Conservation (phyloP, 306 rosid species). For the Cyclanthera cordifolia region DNA sequence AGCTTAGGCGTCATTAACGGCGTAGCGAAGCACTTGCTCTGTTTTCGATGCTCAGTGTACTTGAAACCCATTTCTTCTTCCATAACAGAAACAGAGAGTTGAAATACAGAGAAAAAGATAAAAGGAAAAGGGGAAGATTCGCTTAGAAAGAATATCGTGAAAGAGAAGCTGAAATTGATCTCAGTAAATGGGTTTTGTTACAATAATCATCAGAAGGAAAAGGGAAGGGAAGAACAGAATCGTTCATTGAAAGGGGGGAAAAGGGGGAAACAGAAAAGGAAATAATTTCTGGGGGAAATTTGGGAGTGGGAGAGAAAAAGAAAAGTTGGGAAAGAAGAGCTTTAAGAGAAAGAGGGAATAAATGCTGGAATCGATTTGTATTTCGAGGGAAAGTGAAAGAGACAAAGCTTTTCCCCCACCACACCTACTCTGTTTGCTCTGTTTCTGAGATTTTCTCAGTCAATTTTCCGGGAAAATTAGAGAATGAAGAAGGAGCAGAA, state of each 20-base stretch:
- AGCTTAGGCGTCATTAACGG: conserved; percentile 26
- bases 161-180: conserved; percentile 19
- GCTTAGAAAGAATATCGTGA: conserved; percentile 15
- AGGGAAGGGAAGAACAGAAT: background rate
- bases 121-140: conserved; percentile 22
- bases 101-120: background rate
- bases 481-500: background rate
- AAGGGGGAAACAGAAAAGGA: background rate
- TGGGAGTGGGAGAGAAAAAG: background rate
- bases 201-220: conserved; percentile 9
- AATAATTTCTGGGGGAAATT: background rate
- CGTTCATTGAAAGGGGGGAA: background rate
- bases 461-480: background rate
- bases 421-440: conserved; percentile 3
- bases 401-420: background rate
- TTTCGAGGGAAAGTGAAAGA: background rate
- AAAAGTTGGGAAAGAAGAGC: conserved; percentile 1
- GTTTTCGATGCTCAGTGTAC: conserved; percentile 38
- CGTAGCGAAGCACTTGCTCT: conserved; percentile 24
- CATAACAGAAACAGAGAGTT: conserved; percentile 1
- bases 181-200: background rate
- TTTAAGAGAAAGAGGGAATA: conserved; percentile 9
- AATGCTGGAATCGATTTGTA: background rate
- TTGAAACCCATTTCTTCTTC: conserved; percentile 16
- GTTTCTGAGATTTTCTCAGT: background rate